These are phyloP conservation scores for Lumnitzera littorea DNA, from an alignment of 345 rosid species.

Conservation along the genomic window DNA sequence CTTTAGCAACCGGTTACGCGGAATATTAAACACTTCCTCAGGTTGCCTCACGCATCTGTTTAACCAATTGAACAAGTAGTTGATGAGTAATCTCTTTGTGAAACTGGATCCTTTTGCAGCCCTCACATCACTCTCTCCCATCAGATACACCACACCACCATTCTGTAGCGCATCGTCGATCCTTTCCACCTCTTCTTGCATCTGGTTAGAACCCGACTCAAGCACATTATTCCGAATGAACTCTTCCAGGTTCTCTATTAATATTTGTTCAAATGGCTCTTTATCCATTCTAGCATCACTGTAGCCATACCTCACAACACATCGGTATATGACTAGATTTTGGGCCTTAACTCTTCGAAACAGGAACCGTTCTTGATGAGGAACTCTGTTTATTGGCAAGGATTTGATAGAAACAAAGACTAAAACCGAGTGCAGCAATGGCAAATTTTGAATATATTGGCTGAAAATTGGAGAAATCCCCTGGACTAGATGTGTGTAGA, in stretches of 20 bases:
- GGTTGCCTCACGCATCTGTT: slow-evolving; percentile 21
- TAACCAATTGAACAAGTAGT: slow-evolving; percentile 18
- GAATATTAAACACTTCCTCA: slow-evolving; percentile 19
- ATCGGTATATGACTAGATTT: slow-evolving; percentile 15
- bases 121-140: slow-evolving; percentile 22
- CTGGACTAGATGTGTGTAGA: slow-evolving; percentile 25
- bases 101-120: slow-evolving; percentile 11
- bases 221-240: slow-evolving; percentile 4
- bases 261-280: slow-evolving; percentile 13
- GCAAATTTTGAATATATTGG: slow-evolving; percentile 16
- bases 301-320: slow-evolving; percentile 30
- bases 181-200: no score
- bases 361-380: slow-evolving; percentile 16
- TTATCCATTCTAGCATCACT: slow-evolving; percentile 15
- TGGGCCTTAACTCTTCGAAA: slow-evolving; percentile 13
- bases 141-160: slow-evolving; percentile 17
- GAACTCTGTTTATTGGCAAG: slow-evolving; percentile 19
- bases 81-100: slow-evolving; percentile 12
- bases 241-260: slow-evolving; percentile 16
- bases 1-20: slow-evolving; percentile 19
- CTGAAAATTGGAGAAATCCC: slow-evolving; percentile 24
- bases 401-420: slow-evolving; percentile 25
- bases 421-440: slow-evolving; percentile 18
- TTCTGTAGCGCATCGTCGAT: not conserved
- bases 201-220: not conserved